Evolutionary conservation across 192 early-diverging fungal species (phyloP).

Genomic region (Podila verticillata): DNA sequence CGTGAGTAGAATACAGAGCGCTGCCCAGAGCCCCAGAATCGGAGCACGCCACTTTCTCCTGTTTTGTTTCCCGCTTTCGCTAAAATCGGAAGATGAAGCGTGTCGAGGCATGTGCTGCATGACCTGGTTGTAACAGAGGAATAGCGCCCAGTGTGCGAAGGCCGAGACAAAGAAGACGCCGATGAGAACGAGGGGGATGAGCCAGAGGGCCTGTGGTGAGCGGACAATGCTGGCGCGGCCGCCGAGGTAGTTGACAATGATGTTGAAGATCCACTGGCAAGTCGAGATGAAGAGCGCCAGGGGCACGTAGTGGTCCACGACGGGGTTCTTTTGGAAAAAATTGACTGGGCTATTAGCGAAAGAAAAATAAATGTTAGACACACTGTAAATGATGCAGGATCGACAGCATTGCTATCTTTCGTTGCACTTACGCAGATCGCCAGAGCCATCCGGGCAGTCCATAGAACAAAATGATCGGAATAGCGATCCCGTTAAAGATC

Average conservation of each 20-base stretch:
- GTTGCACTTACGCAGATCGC: slow-evolving; percentile 44
- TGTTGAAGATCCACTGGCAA: slow-evolving; percentile 51
- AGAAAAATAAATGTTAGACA: not conserved
- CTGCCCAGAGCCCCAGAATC: slow-evolving; percentile 33
- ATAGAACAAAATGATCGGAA: slow-evolving; percentile 39
- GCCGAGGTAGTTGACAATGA: slow-evolving; percentile 42
- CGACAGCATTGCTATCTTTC: not conserved
- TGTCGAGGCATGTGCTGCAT: slow-evolving; percentile 30
- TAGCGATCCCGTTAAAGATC: slow-evolving; percentile 15
- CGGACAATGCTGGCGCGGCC: slow-evolving; percentile 26
- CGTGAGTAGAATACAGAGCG: slow-evolving; percentile 21
- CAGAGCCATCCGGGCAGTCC: slow-evolving; percentile 48
- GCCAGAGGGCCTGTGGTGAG: slow-evolving; percentile 39
- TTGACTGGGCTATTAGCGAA: slow-evolving; percentile 39
- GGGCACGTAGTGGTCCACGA: slow-evolving; percentile 48
- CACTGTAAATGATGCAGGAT: not conserved
- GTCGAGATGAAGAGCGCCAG: slow-evolving; percentile 49
- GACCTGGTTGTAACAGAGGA: slow-evolving; percentile 46
- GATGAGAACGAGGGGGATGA: slow-evolving; percentile 40
- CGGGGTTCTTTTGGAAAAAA: slow-evolving; percentile 51
- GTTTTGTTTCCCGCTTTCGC: not conserved
- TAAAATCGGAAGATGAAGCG: not conserved
- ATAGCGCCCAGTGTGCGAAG: slow-evolving; percentile 43
- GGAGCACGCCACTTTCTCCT: slow-evolving; percentile 39
- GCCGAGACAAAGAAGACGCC: slow-evolving; percentile 46